phyloP scores from a whole-genome alignment of 2,329 filamentous ascomycete genomes.

The Cladosporium sphaerospermum region DNA sequence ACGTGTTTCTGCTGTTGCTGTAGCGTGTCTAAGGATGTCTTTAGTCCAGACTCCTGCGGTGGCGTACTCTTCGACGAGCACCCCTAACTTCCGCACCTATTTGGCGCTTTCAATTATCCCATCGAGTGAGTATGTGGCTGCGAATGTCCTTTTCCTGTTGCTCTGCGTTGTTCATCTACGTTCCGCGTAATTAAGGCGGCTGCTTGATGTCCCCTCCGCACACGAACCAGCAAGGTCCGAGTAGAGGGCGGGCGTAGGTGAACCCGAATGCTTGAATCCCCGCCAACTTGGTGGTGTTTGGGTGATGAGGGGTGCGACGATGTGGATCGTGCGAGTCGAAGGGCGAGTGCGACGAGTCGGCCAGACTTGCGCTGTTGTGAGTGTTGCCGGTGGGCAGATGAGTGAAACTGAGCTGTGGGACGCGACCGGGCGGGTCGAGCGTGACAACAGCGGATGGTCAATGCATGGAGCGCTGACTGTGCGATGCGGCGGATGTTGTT shows the following conservation, averaged over 20 bases:
- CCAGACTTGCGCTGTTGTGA: conserved; percentile 16
- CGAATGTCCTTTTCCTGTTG: neutral
- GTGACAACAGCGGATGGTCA: conserved; percentile 8
- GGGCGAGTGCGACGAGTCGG: conserved; percentile 29
- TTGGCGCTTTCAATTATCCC: conserved; percentile 13
- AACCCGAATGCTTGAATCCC: conserved; percentile 65
- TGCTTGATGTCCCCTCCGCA: conserved; percentile 87
- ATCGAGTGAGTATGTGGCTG: neutral
- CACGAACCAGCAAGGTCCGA: conserved; percentile 92
- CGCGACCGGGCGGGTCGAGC: neutral
- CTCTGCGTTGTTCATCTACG: neutral
- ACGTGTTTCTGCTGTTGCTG: neutral
- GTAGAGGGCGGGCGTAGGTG: conserved; percentile 78
- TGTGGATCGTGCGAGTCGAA: conserved; percentile 5
- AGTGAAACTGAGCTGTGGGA: conserved; percentile 11
- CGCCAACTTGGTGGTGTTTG: conserved; percentile 84
- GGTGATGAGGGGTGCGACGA: neutral
- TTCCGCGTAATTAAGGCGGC: conserved; percentile 75
- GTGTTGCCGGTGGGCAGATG: conserved; percentile 14
- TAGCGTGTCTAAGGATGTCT: neutral
- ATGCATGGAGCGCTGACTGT: neutral
- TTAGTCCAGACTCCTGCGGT: neutral
- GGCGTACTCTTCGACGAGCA: neutral
- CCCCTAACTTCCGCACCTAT: conserved; percentile 10
- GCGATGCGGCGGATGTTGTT: neutral